Evolutionary conservation across 768 basidiomycete genomes (phyloP).

Genomic region (Xerocomus spinulosus): DNA sequence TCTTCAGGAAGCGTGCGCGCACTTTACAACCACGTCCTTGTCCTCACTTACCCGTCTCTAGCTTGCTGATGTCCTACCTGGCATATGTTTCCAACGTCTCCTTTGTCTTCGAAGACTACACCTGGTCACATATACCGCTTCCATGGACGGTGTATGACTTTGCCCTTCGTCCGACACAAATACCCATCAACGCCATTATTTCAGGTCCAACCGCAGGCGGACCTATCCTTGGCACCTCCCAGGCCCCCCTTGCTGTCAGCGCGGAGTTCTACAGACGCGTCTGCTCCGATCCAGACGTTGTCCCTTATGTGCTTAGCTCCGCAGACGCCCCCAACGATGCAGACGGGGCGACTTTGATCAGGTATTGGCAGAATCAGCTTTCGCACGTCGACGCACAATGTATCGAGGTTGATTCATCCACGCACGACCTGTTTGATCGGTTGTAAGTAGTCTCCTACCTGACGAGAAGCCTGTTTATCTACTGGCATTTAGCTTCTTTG

Average conservation of each 20-base stretch:
- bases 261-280: constrained; percentile 46
- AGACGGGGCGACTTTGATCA: constrained; percentile 40
- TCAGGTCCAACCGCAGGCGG: constrained; percentile 54
- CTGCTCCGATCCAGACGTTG: constrained; percentile 37
- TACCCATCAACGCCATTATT: constrained; percentile 58
- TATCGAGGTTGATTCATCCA: constrained; percentile 41
- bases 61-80: constrained; percentile 48
- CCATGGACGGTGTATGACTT: constrained; percentile 54
- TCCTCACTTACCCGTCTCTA: constrained; percentile 13
- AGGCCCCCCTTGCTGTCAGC: constrained; percentile 38
- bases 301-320: constrained; percentile 33
- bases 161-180: constrained; percentile 44
- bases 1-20: constrained; percentile 54
- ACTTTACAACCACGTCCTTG: background rate
- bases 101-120: constrained; percentile 61
- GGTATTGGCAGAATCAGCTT: constrained; percentile 49
- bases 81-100: constrained; percentile 47
- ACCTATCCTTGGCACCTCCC: constrained; percentile 25
- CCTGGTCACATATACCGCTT: constrained; percentile 52
- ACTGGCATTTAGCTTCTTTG: constrained; percentile 50
- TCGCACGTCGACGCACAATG: constrained; percentile 34
- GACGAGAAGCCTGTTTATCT: no score
- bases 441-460: constrained; percentile 31
- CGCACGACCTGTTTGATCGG: constrained; percentile 43
- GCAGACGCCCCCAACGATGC: constrained; percentile 34